These are phyloP conservation scores for Ampelomyces quisqualis DNA, from an alignment of 2,329 filamentous ascomycete species.

Conservation along the genomic window DNA sequence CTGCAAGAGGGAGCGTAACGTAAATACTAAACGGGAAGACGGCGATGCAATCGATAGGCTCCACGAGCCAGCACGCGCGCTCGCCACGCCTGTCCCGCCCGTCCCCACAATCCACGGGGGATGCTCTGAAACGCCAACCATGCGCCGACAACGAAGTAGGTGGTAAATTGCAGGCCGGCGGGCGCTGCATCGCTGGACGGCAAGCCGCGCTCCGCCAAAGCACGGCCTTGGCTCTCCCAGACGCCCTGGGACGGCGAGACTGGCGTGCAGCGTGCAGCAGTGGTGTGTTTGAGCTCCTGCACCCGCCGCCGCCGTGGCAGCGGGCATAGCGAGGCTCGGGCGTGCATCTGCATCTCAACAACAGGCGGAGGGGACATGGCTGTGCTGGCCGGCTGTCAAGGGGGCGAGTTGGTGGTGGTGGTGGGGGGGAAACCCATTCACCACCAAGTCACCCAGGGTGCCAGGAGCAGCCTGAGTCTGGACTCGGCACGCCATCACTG, in stretches of 20 bases:
- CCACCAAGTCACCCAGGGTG: too few species aligned
- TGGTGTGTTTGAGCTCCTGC: conserved; percentile 22
- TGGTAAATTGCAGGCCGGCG: conserved; percentile 5
- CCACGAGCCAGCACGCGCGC: conserved; percentile 8
- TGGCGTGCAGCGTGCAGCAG: conserved; percentile 12
- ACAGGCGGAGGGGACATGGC: too few species aligned
- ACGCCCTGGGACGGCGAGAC: conserved; percentile 4
- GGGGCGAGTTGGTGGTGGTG: too few species aligned
- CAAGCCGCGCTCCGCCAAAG: conserved; percentile 3
- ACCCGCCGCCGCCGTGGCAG: conserved; percentile 14
- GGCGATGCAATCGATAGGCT: conserved; percentile 15
- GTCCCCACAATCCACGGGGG: conserved; percentile 3
- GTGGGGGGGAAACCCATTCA: too few species aligned
- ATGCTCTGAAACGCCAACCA: conserved; percentile 16
- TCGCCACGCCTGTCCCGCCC: conserved; percentile 7
- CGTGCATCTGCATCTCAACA: too few species aligned
- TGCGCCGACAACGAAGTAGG: too few species aligned
- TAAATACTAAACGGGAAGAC: conserved; percentile 9
- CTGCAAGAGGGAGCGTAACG: conserved; percentile 6
- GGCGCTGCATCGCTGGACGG: too few species aligned
- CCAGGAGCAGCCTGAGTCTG: too few species aligned
- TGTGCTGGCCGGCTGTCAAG: too few species aligned
- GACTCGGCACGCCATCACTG: too few species aligned
- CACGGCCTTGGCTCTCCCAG: neutral
- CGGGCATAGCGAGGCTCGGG: too few species aligned